These are phyloP conservation scores for Ustilago vetiveriae DNA, from an alignment of 1,284 basidiomycete species.

Conservation along the genomic window DNA sequence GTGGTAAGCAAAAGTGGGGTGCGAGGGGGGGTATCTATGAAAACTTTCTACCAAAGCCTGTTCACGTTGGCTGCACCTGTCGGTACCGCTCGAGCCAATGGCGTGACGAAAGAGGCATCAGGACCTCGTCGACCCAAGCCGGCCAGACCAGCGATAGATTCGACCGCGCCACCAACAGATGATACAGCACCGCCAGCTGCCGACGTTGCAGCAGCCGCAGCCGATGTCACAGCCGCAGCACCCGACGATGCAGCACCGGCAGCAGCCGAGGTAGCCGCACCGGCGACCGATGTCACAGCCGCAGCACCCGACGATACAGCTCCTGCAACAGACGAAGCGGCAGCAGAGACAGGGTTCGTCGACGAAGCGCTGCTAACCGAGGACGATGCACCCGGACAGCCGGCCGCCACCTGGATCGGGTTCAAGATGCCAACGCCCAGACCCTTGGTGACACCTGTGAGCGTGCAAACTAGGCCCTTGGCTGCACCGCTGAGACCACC, in stretches of 20 bases:
- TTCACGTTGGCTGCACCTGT: no score
- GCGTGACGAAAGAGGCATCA: no score
- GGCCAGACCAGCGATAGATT: no score
- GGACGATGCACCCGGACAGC: slow-evolving; percentile 23
- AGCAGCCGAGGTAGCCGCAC: background rate
- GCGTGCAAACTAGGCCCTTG: slow-evolving; percentile 14
- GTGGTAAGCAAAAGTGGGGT: no score
- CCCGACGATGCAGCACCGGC: background rate
- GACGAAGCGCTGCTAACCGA: slow-evolving; percentile 9
- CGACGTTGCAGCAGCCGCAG: background rate
- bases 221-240: background rate
- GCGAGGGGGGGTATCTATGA: no score
- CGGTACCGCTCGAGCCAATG: no score
- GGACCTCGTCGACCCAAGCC: no score
- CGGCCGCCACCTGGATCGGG: slow-evolving; percentile 13
- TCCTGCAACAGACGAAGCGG: background rate
- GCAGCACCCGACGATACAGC: slow-evolving; percentile 1
- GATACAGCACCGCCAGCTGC: no score
- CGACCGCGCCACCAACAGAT: no score
- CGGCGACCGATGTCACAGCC: background rate
- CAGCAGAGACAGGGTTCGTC: slow-evolving; percentile 8
- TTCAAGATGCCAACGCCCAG: slow-evolving; percentile 12
- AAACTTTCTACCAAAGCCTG: no score
- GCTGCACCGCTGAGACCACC: slow-evolving; percentile 10
- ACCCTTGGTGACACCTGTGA: slow-evolving; percentile 9